Base-by-base conservation (phyloP, 371 early-diverging fungal genomes). In the Mucor indicus region DNA sequence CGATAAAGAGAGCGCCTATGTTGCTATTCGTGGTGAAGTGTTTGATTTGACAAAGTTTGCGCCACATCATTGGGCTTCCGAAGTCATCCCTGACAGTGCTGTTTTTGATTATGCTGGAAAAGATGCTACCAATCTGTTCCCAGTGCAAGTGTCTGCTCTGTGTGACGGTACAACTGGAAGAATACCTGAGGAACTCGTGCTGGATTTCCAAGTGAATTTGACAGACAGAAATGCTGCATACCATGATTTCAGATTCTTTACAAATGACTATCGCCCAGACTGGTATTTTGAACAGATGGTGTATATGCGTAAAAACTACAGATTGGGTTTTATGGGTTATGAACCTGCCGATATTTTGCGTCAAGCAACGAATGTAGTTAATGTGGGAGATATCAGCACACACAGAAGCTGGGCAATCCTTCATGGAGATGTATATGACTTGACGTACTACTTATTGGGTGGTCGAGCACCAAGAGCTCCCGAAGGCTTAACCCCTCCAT, bases 21-120 rank as follows among this genome's bases (percentile, higher is more conserved):
- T 83, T 1, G 68, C 77, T 21, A 74, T 85, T 30, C 74, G 85
- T 3, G 88, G 87, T 16, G 81, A 83, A 55, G 71, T 85, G 15
- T 83, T 79, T 67, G 80, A 79, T 39, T 63, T 87, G 42, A 60
- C 69, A 22, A 70, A 74, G 9, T 83, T 84, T 53, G 72, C 65
- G 32, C 75, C 53, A 50, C 72, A 63, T 38, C 77, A 80, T 31
- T 77, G 79, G 45, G 57, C 63, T 16, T 40, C 54, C 38, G 76
- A 73, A 53, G 72, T 75, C 13, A 69, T 71, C 42, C 57, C 57
- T 44, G 70, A 70, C 16, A 63, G 74, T 38, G 50, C 77, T 2
- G 55, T 80, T 3, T 51, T 40, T 37, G 74, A 80, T 47, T 85
- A 85, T 47, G 79, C 76, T 1, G 86, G 86, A 23, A 62, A 65